A percentile compares a stretch with the other conserved stretches of the same genome.
Conservation (phyloP, 2,329 filamentous ascomycete genomes). For the Sarocladium strictum region DNA sequence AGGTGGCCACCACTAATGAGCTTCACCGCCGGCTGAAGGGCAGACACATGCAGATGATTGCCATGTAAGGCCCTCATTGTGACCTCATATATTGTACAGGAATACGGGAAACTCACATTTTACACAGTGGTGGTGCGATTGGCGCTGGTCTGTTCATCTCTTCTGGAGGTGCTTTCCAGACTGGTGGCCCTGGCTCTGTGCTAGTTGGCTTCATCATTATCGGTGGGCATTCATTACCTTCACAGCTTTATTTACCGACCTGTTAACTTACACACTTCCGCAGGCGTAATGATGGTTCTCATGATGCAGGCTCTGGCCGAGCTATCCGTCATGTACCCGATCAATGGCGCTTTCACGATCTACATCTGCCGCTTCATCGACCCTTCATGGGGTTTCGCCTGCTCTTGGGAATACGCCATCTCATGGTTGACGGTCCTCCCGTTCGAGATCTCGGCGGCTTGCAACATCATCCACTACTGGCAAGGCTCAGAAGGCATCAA, state of each 20-base stretch:
- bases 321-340: constrained; percentile 75
- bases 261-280: background rate
- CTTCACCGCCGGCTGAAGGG: constrained; percentile 3
- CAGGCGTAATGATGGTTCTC: background rate
- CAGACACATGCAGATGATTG: constrained; percentile 5
- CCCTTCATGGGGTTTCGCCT: constrained; percentile 81
- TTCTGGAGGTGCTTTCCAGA: constrained; percentile 2
- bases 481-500: constrained; percentile 43
- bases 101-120: background rate
- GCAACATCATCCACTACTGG: constrained; percentile 75
- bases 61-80: background rate
- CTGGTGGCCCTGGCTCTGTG: constrained; percentile 59
- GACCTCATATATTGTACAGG: background rate
- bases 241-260: constrained; percentile 32
- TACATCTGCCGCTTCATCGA: constrained; percentile 83
- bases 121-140: background rate
- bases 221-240: constrained; percentile 72
- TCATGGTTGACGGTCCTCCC: constrained; percentile 58
- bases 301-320: constrained; percentile 62
- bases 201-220: constrained; percentile 66
- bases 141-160: background rate
- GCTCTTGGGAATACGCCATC: constrained; percentile 67
- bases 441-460: constrained; percentile 72
- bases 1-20: background rate
- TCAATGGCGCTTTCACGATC: constrained; percentile 77